Base-by-base conservation (phyloP, 176 grass and related monocot genomes). In the Pharus latifolius region DNA sequence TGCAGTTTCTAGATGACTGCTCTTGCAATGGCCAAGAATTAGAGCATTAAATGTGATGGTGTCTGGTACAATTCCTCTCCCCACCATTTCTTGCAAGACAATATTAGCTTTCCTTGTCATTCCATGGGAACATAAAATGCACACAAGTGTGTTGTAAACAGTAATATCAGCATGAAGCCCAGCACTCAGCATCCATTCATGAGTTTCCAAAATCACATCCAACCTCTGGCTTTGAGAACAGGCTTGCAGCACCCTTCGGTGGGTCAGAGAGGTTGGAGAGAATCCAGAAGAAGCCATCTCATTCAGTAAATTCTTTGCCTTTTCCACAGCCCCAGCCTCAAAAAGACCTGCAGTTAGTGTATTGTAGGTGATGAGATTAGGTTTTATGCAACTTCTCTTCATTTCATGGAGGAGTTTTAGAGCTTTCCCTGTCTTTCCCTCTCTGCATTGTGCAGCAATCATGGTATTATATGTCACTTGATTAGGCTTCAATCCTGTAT, bases 11-110 rank as follows among this genome's bases (percentile, higher is more conserved):
- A 88, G 51, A 83, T 87, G 77, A 15, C 63, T 73, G 29, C 72
- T 87, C 79, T 87, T 97, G 53, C 87, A 92, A 61, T 92, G 72
- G 47, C 94, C 94, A n/a, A 97, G 94, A 74, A 97, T 87, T 40
- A 97, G 75, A 74, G 63, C 63, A 75, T 97, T 97, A 32, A 87
- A 92, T 59, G 94, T 97, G 59, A 90, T 75, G 22, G 62, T 78
- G 50, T 92, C 78, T 71, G 83, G 79, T 53, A 51, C 11, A 65
- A 97, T 87, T 74, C 83, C 83, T 78, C 72, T 90, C 70, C 49
- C 74, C 2, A 58, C 55, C 94, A 97, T 97, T 38, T 97, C 94
- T 54, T 85, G 65, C 67, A 97, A 73, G 35, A 92, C 57, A 66
- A 26, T 25, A 62, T 49, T 78, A 74, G 81, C 89, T 77, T 88